Evolutionary conservation across 441 rosid genomes (phyloP).

Genomic region (Hura crepitans): DNA sequence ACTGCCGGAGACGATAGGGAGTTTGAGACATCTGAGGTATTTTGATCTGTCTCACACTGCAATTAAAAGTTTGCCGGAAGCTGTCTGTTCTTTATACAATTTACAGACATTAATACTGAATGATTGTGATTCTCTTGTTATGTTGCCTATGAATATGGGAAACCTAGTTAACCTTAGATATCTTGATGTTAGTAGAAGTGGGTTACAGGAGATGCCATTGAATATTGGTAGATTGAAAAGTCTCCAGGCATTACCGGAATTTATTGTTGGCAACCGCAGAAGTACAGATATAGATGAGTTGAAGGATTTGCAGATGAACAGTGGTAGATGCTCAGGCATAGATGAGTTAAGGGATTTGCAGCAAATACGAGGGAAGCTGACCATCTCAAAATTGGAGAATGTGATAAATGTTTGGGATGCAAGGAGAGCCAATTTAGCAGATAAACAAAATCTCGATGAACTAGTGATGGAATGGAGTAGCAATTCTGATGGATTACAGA

Average conservation of each 20-base stretch:
- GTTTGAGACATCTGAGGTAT: constrained; percentile 20
- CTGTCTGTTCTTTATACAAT: constrained; percentile 9
- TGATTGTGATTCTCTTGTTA: constrained; percentile 9
- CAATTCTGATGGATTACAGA: not conserved
- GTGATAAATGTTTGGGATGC: constrained; percentile 24
- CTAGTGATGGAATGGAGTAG: constrained; percentile 24
- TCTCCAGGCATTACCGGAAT: constrained; percentile 16
- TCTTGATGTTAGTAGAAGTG: constrained; percentile 17
- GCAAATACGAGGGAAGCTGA: constrained; percentile 18
- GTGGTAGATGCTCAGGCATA: constrained; percentile 5
- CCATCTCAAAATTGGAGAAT: constrained; percentile 21
- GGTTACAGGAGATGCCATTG: constrained; percentile 21
- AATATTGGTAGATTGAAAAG: constrained; percentile 18
- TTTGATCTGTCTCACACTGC: constrained; percentile 13
- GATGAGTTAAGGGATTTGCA: not conserved
- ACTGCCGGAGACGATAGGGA: not conserved
- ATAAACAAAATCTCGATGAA: constrained; percentile 17
- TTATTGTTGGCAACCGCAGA: not conserved
- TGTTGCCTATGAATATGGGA: constrained; percentile 17
- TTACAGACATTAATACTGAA: constrained; percentile 16
- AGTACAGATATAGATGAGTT: not conserved
- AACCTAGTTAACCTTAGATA: constrained; percentile 19
- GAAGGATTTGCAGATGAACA: not conserved
- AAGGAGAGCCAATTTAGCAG: constrained; percentile 3
- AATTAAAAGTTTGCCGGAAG: constrained; percentile 7